phyloP scores from a whole-genome alignment of 192 early-diverging fungal genomes.

The Backusella luteola region DNA sequence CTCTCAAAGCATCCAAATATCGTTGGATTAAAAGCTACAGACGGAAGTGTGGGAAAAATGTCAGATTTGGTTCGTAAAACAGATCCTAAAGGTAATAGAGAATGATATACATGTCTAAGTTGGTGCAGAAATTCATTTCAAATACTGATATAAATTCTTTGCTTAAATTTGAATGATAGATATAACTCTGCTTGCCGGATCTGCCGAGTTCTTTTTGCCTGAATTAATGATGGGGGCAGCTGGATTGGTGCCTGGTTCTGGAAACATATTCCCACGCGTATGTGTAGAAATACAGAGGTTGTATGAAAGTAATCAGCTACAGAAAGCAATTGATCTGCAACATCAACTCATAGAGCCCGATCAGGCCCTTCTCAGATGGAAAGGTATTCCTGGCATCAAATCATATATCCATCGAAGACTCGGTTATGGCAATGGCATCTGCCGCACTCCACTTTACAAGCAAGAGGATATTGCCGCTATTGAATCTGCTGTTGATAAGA shows the following conservation, averaged over 20 bases:
- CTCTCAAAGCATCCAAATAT: constrained; percentile 35
- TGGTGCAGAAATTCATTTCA: background rate
- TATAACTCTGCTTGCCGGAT: constrained; percentile 39
- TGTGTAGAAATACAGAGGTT: constrained; percentile 26
- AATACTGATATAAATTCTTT: background rate
- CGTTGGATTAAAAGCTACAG: constrained; percentile 36
- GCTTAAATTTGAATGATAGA: constrained; percentile 13
- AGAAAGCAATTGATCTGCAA: constrained; percentile 31
- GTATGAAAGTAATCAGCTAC: constrained; percentile 22
- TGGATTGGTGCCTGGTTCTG: constrained; percentile 32
- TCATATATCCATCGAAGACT: constrained; percentile 21
- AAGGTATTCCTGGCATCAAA: constrained; percentile 36
- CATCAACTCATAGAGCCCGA: constrained; percentile 29
- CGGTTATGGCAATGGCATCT: constrained; percentile 26
- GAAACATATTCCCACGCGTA: constrained; percentile 24
- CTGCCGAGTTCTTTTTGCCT: constrained; percentile 35
- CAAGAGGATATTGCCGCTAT: background rate
- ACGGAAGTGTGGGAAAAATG: constrained; percentile 41
- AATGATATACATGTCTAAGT: background rate
- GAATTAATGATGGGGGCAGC: constrained; percentile 33
- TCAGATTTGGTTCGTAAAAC: constrained; percentile 28
- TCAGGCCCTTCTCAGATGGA: constrained; percentile 31
- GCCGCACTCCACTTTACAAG: background rate
- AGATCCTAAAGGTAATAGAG: constrained; percentile 12
- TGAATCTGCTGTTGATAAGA: constrained; percentile 1